Evolutionary conservation across 148 eudicot genomes (phyloP).

Genomic region (Rhododendron ovatum): DNA sequence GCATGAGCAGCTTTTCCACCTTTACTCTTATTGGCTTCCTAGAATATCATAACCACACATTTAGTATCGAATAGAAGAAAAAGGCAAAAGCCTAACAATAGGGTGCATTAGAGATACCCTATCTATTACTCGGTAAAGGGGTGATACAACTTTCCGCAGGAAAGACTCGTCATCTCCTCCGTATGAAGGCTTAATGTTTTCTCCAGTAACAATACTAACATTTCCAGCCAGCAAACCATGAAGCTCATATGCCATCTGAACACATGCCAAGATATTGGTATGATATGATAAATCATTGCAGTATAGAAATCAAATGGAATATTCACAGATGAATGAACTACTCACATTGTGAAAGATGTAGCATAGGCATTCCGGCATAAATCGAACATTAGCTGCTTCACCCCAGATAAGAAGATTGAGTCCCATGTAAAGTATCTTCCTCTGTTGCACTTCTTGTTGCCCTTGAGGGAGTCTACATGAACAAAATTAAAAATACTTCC

Average conservation of each 20-base stretch:
- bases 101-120: slow-evolving; percentile 35
- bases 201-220: slow-evolving; percentile 95
- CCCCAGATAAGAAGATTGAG: slow-evolving; percentile 66
- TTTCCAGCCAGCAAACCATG: slow-evolving; percentile 96
- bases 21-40: slow-evolving; percentile 51
- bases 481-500: background rate
- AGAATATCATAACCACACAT: background rate
- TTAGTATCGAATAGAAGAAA: background rate
- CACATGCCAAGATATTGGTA: background rate
- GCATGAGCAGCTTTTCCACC: slow-evolving; percentile 46
- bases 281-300: background rate
- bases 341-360: slow-evolving; percentile 27
- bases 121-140: slow-evolving; percentile 67
- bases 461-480: slow-evolving; percentile 45
- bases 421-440: slow-evolving; percentile 53
- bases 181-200: slow-evolving; percentile 84
- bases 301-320: no score
- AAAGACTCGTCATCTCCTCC: slow-evolving; percentile 97
- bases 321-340: background rate
- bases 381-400: slow-evolving; percentile 62
- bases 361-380: slow-evolving; percentile 76
- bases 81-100: background rate
- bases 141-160: slow-evolving; percentile 77
- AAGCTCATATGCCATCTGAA: slow-evolving; percentile 96
- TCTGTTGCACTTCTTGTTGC: slow-evolving; percentile 60